phyloP scores from a whole-genome alignment of 805 yeast species.

The Citeromyces matritensis region DNA sequence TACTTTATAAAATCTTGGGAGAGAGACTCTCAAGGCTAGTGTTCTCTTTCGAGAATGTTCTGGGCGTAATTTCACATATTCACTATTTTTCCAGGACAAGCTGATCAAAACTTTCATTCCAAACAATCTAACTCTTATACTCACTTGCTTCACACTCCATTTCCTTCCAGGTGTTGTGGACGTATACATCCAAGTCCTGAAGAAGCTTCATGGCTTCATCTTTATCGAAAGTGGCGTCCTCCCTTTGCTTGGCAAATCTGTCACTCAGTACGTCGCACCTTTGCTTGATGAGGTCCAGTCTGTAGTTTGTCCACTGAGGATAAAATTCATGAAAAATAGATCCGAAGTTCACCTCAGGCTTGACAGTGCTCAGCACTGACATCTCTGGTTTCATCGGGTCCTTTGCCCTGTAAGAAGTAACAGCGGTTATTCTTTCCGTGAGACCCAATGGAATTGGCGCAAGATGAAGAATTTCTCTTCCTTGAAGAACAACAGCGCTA shows the following conservation, averaged over 20 bases:
- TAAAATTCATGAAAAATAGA: constrained; percentile 21
- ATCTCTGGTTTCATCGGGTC: constrained; percentile 19
- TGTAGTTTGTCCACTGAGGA: constrained; percentile 22
- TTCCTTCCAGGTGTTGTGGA: constrained; percentile 14
- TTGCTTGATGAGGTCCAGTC: constrained; percentile 17
- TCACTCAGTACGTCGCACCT: constrained; percentile 14
- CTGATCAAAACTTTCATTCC: too few relatives aligned
- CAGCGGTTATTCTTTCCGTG: constrained; percentile 26
- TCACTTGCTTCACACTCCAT: constrained; percentile 16
- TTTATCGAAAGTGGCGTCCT: constrained; percentile 19
- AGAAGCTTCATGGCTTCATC: constrained; percentile 16
- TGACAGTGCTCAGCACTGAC: constrained; percentile 23
- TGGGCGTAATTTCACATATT: too few relatives aligned
- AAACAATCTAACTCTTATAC: constrained; percentile 1
- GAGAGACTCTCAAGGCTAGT: too few relatives aligned
- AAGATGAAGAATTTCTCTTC: constrained; percentile 26
- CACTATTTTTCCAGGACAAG: too few relatives aligned
- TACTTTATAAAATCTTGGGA: too few relatives aligned
- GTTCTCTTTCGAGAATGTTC: too few relatives aligned
- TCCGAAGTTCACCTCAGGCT: constrained; percentile 20
- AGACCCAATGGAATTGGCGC: constrained; percentile 27
- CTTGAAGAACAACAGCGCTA: constrained; percentile 33
- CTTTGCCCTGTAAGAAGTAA: constrained; percentile 24
- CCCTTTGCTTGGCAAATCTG: constrained; percentile 8
- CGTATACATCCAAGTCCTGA: constrained; percentile 13